Percentiles rank a stretch among this genome's conserved stretches.
These are phyloP conservation scores for Mycena alexandri DNA, from an alignment of 768 basidiomycete species.

Conservation along the genomic window DNA sequence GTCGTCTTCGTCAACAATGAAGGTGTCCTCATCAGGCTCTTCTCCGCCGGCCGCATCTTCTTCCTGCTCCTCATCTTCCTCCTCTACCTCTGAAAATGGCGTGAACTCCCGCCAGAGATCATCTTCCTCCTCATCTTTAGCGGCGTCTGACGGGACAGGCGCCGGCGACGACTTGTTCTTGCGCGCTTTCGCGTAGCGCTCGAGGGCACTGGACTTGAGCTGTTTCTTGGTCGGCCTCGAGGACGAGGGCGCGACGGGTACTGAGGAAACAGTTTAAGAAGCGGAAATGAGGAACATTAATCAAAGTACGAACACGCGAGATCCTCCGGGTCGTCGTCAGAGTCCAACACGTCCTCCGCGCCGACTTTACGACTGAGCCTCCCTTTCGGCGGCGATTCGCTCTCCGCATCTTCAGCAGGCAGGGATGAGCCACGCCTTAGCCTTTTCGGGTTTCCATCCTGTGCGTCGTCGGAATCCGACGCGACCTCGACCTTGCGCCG, in stretches of 20 bases:
- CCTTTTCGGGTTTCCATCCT: slow-evolving; percentile 13
- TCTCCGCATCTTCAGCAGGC: slow-evolving; percentile 21
- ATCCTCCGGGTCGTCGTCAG: slow-evolving; percentile 37
- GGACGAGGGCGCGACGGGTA: slow-evolving; percentile 19
- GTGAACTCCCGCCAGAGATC: slow-evolving; percentile 29
- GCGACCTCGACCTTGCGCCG: slow-evolving; percentile 9
- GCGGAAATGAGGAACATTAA: background rate
- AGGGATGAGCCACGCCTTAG: slow-evolving; percentile 24
- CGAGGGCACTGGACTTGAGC: slow-evolving; percentile 26
- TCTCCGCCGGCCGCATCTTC: slow-evolving; percentile 18
- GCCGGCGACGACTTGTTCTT: slow-evolving; percentile 36
- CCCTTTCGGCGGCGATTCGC: slow-evolving; percentile 20
- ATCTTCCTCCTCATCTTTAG: slow-evolving; percentile 4
- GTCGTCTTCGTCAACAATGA: slow-evolving; percentile 32
- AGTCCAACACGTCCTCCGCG: slow-evolving; percentile 15
- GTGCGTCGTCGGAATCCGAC: slow-evolving; percentile 31
- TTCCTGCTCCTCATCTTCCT: slow-evolving; percentile 24
- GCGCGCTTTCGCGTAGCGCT: slow-evolving; percentile 32
- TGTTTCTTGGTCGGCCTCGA: slow-evolving; percentile 28
- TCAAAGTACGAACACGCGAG: slow-evolving; percentile 23
- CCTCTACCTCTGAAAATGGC: slow-evolving; percentile 31
- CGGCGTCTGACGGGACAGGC: slow-evolving; percentile 26
- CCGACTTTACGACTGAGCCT: slow-evolving; percentile 27
- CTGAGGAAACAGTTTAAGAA: background rate
- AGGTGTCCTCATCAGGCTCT: slow-evolving; percentile 22